Percentiles rank a stretch among this genome's conserved stretches.
Evolutionary conservation across 2,329 filamentous ascomycete species (phyloP).

Genomic region (Lecanicillium sp.): DNA sequence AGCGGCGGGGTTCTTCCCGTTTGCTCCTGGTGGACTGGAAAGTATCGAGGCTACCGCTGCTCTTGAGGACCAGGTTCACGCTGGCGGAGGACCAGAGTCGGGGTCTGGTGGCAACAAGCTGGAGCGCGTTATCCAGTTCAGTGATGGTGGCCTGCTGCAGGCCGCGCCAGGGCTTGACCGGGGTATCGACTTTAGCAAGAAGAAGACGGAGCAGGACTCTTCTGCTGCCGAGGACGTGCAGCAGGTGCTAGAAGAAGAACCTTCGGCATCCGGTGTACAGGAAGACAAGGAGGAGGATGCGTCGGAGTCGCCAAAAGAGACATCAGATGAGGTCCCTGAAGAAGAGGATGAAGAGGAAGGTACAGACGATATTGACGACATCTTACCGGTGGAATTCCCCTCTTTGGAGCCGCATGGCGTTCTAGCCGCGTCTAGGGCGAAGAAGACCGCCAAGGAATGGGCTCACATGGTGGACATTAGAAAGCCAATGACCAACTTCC

Average conservation of each 20-base stretch:
- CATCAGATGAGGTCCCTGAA: constrained; percentile 23
- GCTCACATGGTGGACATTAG: constrained; percentile 98
- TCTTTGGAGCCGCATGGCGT: constrained; percentile 78
- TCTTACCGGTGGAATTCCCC: constrained; percentile 88
- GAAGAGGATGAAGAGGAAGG: constrained; percentile 36
- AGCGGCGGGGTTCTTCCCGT: constrained; percentile 88
- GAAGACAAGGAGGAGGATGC: constrained; percentile 22
- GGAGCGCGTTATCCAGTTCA: constrained; percentile 79
- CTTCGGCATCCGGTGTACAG: constrained; percentile 30
- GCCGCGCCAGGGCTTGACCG: constrained; percentile 74
- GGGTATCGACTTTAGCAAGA: constrained; percentile 64
- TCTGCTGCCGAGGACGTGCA: constrained; percentile 65
- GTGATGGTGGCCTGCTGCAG: constrained; percentile 70
- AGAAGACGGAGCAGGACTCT: constrained; percentile 46
- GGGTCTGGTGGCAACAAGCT: constrained; percentile 49
- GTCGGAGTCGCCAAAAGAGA: constrained; percentile 15
- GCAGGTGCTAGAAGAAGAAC: constrained; percentile 47
- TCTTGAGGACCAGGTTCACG: constrained; percentile 66
- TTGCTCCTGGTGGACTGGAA: constrained; percentile 84
- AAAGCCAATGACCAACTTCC: constrained; percentile 87
- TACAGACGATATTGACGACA: constrained; percentile 66
- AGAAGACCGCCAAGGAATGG: constrained; percentile 79
- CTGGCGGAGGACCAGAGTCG: constrained; percentile 35
- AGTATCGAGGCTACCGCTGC: constrained; percentile 79
- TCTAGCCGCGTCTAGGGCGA: constrained; percentile 62